phyloP scores from a whole-genome alignment of 345 rosid genomes.

The Euphorbia peplus region DNA sequence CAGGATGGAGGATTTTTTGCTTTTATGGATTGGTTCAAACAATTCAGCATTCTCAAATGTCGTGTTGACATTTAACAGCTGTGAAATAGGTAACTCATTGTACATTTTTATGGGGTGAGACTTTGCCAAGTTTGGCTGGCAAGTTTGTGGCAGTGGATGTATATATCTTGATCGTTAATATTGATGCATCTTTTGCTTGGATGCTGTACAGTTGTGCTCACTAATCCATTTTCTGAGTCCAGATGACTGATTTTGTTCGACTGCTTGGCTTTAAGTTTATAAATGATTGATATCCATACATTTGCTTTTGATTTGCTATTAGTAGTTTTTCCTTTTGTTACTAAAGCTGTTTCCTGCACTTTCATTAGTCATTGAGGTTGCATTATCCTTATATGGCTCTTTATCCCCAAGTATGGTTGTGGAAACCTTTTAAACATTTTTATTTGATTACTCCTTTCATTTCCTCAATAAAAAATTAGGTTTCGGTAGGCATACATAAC shows the following conservation, averaged over 20 bases:
- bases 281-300: not conserved
- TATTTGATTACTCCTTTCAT: not conserved
- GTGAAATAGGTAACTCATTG: constrained; percentile 64
- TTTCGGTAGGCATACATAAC: not conserved
- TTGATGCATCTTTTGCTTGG: not conserved
- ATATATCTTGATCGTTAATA: not conserved
- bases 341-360: not conserved
- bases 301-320: not conserved
- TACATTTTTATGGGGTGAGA: not conserved
- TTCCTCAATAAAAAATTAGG: not conserved
- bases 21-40: constrained; percentile 77
- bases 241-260: not conserved
- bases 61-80: constrained; percentile 73
- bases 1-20: constrained; percentile 62
- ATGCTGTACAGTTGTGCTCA: not conserved
- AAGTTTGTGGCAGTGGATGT: not conserved
- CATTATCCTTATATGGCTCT: not conserved
- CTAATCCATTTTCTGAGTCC: not conserved
- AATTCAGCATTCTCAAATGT: constrained; percentile 79
- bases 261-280: not conserved
- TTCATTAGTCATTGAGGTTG: not conserved
- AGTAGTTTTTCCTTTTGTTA: not conserved
- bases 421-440: constrained; percentile 2
- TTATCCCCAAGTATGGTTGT: not conserved
- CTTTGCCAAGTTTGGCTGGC: not conserved